Evolutionary conservation across 306 rosid species (phyloP).

Genomic region (Cucurbita argyrosperma): DNA sequence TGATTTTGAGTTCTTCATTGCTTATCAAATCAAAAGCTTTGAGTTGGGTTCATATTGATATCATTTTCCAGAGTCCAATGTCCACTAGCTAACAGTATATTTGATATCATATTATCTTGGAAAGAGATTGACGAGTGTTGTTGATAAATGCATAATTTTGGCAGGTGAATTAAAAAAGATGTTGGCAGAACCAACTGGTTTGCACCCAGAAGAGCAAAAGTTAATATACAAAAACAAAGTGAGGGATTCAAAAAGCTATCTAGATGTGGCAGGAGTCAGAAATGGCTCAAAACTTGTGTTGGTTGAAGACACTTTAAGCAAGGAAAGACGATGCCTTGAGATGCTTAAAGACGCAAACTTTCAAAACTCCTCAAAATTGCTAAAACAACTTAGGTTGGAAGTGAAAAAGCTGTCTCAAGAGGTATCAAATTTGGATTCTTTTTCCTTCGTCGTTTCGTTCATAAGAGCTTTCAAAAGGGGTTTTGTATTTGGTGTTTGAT

Average conservation of each 20-base stretch:
- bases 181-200: constrained; percentile 39
- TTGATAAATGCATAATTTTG: background rate
- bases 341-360: constrained; percentile 23
- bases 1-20: background rate
- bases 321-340: constrained; percentile 51
- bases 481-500: constrained; percentile 11
- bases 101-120: background rate
- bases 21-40: no score
- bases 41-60: background rate
- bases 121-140: background rate
- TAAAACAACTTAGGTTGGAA: constrained; percentile 29
- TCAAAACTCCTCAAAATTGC: constrained; percentile 35
- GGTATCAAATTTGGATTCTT: constrained; percentile 18
- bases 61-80: no score
- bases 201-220: constrained; percentile 65
- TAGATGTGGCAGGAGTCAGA: constrained; percentile 50
- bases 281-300: constrained; percentile 57
- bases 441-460: background rate
- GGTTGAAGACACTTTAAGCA: constrained; percentile 37
- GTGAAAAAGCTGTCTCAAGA: constrained; percentile 34
- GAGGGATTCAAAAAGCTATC: constrained; percentile 56
- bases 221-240: constrained; percentile 62
- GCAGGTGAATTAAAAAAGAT: constrained; percentile 85
- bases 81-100: no score
- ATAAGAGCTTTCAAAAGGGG: background rate